These are phyloP conservation scores for Malassezia brasiliensis DNA, from an alignment of 1,284 basidiomycete genomes.

Conservation along the genomic window DNA sequence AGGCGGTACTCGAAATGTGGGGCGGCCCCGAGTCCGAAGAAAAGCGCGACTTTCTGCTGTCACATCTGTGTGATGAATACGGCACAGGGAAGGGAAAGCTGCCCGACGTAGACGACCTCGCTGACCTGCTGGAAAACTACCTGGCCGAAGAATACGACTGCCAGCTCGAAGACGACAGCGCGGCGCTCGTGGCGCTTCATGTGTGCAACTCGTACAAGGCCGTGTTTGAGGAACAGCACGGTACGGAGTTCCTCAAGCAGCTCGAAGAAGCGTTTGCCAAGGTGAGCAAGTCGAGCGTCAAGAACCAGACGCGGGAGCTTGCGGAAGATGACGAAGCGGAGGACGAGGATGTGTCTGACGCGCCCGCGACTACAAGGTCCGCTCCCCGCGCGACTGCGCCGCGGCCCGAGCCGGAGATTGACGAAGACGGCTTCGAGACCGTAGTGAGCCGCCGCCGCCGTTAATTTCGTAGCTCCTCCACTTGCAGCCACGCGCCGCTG, in stretches of 20 bases:
- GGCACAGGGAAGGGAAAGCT: constrained; percentile 24
- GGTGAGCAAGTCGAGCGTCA: constrained; percentile 1
- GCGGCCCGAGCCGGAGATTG: constrained; percentile 19
- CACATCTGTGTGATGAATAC: constrained; percentile 37
- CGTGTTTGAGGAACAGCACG: constrained; percentile 28
- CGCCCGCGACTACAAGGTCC: constrained; percentile 9
- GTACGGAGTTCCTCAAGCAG: constrained; percentile 22
- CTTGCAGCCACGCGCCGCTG: not conserved
- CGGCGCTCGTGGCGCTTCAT: constrained; percentile 30
- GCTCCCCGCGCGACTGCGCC: constrained; percentile 10
- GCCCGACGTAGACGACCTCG: constrained; percentile 40
- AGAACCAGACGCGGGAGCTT: not conserved
- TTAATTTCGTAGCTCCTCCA: constrained; percentile 13
- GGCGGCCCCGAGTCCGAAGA: constrained; percentile 38
- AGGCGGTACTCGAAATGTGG: constrained; percentile 42
- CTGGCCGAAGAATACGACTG: constrained; percentile 42
- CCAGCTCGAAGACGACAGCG: constrained; percentile 36
- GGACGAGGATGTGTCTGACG: not conserved
- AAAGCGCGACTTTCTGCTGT: constrained; percentile 39
- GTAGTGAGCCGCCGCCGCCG: constrained; percentile 31
- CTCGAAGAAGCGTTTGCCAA: constrained; percentile 29
- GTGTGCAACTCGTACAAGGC: constrained; percentile 27
- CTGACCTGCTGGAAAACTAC: constrained; percentile 37
- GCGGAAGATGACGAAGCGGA: constrained; percentile 24
- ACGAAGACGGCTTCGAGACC: constrained; percentile 36